These are phyloP conservation scores for Termitomyces sp. DNA, from an alignment of 768 basidiomycete species.

Conservation along the genomic window DNA sequence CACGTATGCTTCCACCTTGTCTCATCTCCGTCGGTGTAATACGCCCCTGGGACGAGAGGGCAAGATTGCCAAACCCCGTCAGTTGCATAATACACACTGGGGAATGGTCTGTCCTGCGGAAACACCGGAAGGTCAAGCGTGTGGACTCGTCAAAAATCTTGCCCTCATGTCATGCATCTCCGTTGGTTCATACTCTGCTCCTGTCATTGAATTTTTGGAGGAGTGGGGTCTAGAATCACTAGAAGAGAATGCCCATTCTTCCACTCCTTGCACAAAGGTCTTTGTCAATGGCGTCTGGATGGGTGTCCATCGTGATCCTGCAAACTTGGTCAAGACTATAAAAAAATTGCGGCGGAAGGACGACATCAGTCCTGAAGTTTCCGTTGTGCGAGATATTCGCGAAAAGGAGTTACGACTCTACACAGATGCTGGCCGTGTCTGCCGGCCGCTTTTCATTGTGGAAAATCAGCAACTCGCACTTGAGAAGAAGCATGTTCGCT, in stretches of 20 bases:
- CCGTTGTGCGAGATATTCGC: slow-evolving; percentile 95
- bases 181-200: slow-evolving; percentile 92
- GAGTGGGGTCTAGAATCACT: slow-evolving; percentile 97
- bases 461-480: slow-evolving; percentile 83
- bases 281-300: slow-evolving; percentile 99
- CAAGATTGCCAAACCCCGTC: slow-evolving; percentile 98
- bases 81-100: slow-evolving; percentile 99
- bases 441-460: slow-evolving; percentile 95
- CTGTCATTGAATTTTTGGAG: slow-evolving; percentile 96
- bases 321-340: slow-evolving; percentile 88
- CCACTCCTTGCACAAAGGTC: slow-evolving; percentile 86
- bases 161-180: slow-evolving; percentile 98
- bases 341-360: slow-evolving; percentile 90
- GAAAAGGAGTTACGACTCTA: slow-evolving; percentile 92
- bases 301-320: slow-evolving; percentile 95
- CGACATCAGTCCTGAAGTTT: slow-evolving; percentile 94
- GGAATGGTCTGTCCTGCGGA: slow-evolving; percentile 99
- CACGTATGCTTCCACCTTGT: slow-evolving; percentile 97
- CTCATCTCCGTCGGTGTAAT: slow-evolving; percentile 96
- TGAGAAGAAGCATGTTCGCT: slow-evolving; percentile 79
- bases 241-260: slow-evolving; percentile 87
- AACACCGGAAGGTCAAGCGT: slow-evolving; percentile 99
- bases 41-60: slow-evolving; percentile 97
- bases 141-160: slow-evolving; percentile 97
- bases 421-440: slow-evolving; percentile 95